phyloP scores from a whole-genome alignment of 306 rosid genomes.

The Gynostemma pentaphyllum region DNA sequence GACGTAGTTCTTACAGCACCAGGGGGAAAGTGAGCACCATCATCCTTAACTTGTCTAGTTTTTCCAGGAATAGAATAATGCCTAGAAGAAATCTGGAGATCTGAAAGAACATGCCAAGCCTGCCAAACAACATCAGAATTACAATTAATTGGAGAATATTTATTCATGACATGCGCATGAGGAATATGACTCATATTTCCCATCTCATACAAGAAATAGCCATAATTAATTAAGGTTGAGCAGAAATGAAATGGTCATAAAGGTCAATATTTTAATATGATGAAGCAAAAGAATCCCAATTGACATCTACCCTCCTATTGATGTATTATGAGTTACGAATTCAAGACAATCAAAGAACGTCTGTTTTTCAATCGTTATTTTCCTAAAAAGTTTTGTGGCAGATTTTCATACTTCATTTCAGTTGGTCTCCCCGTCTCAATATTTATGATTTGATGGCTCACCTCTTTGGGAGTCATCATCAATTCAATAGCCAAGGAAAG shows the following conservation, averaged over 20 bases:
- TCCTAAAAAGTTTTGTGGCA: too few species aligned
- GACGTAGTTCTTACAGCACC: conserved; percentile 21
- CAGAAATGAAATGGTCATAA: background rate
- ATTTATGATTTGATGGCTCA: too few species aligned
- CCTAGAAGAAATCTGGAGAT: conserved; percentile 46
- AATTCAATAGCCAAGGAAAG: too few species aligned
- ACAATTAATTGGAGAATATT: conserved; percentile 4
- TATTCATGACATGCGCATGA: background rate
- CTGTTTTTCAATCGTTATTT: too few species aligned
- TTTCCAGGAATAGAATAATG: conserved; percentile 57
- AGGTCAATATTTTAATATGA: too few species aligned
- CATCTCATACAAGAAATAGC: background rate
- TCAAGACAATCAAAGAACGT: too few species aligned
- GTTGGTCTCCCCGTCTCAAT: too few species aligned
- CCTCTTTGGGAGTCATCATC: too few species aligned
- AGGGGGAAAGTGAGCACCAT: conserved; percentile 15
- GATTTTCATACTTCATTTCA: too few species aligned
- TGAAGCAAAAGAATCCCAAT: too few species aligned
- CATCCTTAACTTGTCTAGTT: conserved; percentile 24
- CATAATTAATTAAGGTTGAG: background rate
- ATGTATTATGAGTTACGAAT: too few species aligned
- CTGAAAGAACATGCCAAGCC: conserved; percentile 74
- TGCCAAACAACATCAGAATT: conserved; percentile 22
- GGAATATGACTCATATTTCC: background rate
- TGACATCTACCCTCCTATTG: too few species aligned